Evolutionary conservation across 345 rosid species (phyloP).

Genomic region (Acer yangbiense): DNA sequence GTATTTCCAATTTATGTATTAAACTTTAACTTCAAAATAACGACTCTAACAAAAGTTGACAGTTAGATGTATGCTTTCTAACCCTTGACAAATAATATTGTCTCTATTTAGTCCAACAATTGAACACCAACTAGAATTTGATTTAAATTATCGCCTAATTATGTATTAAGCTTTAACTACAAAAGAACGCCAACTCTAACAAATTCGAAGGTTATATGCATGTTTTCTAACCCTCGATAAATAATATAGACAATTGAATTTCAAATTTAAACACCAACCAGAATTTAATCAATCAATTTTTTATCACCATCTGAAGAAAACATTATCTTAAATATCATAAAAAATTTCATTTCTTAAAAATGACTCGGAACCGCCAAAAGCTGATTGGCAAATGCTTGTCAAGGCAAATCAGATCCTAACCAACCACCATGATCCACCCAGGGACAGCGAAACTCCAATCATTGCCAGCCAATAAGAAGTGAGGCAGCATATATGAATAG

Average conservation of each 20-base stretch:
- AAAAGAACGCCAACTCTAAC: neutral
- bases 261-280: neutral
- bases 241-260: neutral
- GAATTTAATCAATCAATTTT: neutral
- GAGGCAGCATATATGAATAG: neutral
- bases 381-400: neutral
- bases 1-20: neutral
- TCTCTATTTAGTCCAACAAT: neutral
- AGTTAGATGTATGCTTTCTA: neutral
- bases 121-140: neutral
- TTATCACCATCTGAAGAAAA: neutral
- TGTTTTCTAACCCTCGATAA: neutral
- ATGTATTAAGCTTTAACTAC: neutral
- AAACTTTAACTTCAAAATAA: neutral
- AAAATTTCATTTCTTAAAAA: neutral
- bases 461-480: neutral
- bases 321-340: neutral
- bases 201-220: neutral
- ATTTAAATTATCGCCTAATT: neutral
- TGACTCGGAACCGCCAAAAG: neutral
- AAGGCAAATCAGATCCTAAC: neutral
- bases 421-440: neutral
- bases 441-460: neutral
- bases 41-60: neutral
- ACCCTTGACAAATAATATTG: neutral